Evolutionary conservation across 176 grass and related monocot genomes (phyloP), one percentile per base, ranked within the genome.

Genomic region (Ensete ventricosum): DNA sequence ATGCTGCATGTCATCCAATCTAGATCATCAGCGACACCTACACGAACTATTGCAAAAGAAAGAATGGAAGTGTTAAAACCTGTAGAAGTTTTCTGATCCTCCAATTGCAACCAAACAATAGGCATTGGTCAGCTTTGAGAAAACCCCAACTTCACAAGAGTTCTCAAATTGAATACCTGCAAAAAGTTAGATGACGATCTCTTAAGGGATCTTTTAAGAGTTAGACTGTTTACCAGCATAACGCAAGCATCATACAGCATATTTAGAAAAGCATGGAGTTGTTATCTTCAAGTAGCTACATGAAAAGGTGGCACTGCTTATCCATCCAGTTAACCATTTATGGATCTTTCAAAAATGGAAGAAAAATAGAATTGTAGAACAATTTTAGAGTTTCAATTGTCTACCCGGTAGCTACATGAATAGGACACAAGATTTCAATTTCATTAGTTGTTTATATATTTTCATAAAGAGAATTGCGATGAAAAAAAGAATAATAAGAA

Each of bases 41-140:
- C 0, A 73, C 64, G 9, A 12, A 76, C 12, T 14, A 70, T 64
- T 76, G 78, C 34, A 9, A 8, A 23, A 14, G 13, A 68, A 50
- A 5, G 67, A n/a, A 52, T 6, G 3, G 66, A 55, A 71, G 54
- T 53, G 7, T 14, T 22, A 54, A 48, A 73, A 93, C 91, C 91
- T 99, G 86, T 99, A 99, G 82, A 99, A 99, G 78, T 85, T 95
- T 79, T 99, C 96, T 64, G 96, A 99, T 10, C 96, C 96, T 81
- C 96, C 91, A 27, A 99, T 99, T 2, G 88, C 90, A 75, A 99
- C 90, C 77, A 99, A 84, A 80, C 90, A 99, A 52, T 99, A 99
- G 0, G 90, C 90, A 82, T 99, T 99, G 57, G 90, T 99, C 12
- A 99, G 73, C 88, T 99, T 95, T 34, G 90, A 99, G 70, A 99